Base-by-base conservation (phyloP, 1,284 basidiomycete species). In the Stereum hirsutum region DNA sequence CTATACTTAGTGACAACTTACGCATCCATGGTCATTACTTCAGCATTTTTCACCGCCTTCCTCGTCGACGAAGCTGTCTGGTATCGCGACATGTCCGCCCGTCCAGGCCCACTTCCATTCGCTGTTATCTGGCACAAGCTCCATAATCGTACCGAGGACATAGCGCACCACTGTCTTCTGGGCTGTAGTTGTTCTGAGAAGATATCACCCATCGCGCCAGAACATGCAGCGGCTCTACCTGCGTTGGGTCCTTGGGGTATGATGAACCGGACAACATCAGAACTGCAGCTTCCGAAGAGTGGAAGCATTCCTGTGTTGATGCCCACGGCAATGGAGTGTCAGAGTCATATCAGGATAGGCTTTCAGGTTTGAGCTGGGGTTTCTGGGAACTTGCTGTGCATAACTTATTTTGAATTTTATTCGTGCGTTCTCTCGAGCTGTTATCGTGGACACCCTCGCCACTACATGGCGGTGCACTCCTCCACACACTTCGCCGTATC, bases 101-200 rank as follows among this genome's bases (percentile, higher is more conserved):
- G 45, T 12, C 51, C 51, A 6, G 49, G 50, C 23, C 51, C 51
- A 3, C 51, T 49, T 33, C 51, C 51, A 39, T 48, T 26, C n/a
- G 49, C 15, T 31, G 45, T 34, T 24, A 25, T 8, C 26, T 45
- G 7, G 34, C 26, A 17, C 43, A 10, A 12, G 20, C 20, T 40
- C 41, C 15, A 23, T n/a, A 5, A 17, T 41, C 10, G 30, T 21
- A 37, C 36, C 36, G 4, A 39, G 23, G 14, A 30, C n/a, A 28
- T 41, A 23, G 20, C 15, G 6, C 39, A 41, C 1, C 44, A 48
- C 20, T 52, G 50, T 39, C 41, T 48, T 26, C 50, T 49, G 11
- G 45, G 46, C 17, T 52, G 50, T 25, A 27, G 41, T 7, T 52
- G 50, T 38, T 43, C 23, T n/a, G 47, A 43, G 38, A 52, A 52